Conservation (phyloP, 768 basidiomycete genomes). For the Auriculariales sp. region DNA sequence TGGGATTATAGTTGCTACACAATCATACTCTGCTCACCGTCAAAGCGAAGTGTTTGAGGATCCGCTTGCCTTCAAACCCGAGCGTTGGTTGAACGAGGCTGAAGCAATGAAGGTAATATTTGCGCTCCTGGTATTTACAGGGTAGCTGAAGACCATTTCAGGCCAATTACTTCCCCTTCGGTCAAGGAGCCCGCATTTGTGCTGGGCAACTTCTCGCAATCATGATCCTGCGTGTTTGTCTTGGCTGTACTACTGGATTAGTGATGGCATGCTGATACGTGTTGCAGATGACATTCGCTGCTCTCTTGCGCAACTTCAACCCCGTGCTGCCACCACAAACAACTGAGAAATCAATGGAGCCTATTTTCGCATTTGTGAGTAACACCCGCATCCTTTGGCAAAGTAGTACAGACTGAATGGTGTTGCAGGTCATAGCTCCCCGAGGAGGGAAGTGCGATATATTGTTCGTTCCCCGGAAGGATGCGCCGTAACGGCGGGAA, state of each 20-base stretch:
- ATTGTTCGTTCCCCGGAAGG: too few relatives aligned
- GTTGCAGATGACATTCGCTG: conserved; percentile 21
- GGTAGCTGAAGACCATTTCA: conserved; percentile 29
- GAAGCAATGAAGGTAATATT: conserved; percentile 14
- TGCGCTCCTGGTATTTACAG: conserved; percentile 16
- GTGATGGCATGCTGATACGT: too few relatives aligned
- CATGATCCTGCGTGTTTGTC: conserved; percentile 35
- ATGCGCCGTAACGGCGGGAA: too few relatives aligned
- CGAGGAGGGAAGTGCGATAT: too few relatives aligned
- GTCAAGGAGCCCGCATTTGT: conserved; percentile 55
- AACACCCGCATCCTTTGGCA: too few relatives aligned
- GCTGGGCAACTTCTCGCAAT: conserved; percentile 68
- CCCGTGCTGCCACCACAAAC: conserved; percentile 53
- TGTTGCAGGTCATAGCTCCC: too few relatives aligned
- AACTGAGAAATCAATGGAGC: conserved; percentile 59
- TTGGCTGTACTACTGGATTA: too few relatives aligned
- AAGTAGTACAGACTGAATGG: too few relatives aligned
- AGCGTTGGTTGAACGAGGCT: conserved; percentile 49
- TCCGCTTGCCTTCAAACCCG: conserved; percentile 66
- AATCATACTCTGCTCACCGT: conserved; percentile 80
- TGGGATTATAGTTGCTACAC: conserved; percentile 64
- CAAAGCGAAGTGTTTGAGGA: conserved; percentile 55
- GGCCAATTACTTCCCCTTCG: conserved; percentile 51
- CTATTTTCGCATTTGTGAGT: too few relatives aligned
- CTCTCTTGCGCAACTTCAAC: conserved; percentile 52